Evolutionary conservation across 2,329 filamentous ascomycete species (phyloP).

Genomic region (Fusarium nurragi): DNA sequence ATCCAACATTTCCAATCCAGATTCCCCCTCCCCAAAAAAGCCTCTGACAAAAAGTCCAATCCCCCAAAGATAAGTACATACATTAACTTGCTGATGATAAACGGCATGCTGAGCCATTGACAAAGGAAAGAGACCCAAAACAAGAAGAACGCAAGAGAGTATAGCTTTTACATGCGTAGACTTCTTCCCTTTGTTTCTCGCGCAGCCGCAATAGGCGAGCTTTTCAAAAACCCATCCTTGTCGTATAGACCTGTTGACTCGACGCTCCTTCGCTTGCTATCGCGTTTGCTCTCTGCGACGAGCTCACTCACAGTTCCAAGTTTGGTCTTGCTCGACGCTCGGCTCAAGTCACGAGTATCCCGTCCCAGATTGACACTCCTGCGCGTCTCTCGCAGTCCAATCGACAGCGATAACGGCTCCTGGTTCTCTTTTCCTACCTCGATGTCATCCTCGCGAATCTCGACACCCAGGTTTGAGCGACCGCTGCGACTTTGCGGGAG

Average conservation of each 20-base stretch:
- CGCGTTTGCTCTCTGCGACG: conserved; percentile 36
- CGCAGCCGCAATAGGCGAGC: conserved; percentile 54
- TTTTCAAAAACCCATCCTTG: conserved; percentile 56
- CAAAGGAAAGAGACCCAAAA: conserved; percentile 20
- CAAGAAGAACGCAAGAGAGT: background rate
- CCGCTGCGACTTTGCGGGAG: conserved; percentile 23
- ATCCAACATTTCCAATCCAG: background rate
- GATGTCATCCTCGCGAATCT: conserved; percentile 35
- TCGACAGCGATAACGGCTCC: conserved; percentile 16
- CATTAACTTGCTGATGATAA: conserved; percentile 13
- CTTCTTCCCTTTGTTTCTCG: conserved; percentile 42
- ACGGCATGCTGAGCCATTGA: conserved; percentile 11
- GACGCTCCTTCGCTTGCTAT: conserved; percentile 44
- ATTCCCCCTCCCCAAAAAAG: background rate
- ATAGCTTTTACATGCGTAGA: conserved; percentile 44
- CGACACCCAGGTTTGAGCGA: conserved; percentile 26
- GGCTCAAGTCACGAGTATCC: conserved; percentile 35
- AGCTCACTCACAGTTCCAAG: conserved; percentile 44
- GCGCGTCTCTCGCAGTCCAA: conserved; percentile 29
- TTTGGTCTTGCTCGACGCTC: conserved; percentile 29
- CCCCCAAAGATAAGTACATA: conserved; percentile 12
- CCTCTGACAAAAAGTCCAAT: background rate
- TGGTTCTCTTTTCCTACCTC: conserved; percentile 46
- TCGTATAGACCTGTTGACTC: conserved; percentile 58
- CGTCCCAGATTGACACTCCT: conserved; percentile 34